phyloP scores from a whole-genome alignment of 108 stramenopile species.

The Epipyxis sp. region DNA sequence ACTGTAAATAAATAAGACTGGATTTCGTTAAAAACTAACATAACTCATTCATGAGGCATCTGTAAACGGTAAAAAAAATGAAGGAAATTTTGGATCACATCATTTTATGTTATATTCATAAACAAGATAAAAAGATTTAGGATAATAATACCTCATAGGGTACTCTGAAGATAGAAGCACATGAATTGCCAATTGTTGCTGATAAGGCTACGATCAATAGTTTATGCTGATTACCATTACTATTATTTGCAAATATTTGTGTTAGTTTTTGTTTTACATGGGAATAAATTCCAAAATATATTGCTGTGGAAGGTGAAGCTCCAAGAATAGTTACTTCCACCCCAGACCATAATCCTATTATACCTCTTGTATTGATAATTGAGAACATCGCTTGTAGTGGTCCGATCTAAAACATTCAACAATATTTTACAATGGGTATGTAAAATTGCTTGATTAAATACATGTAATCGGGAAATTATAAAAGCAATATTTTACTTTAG shows the following conservation, averaged over 20 bases:
- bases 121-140: too few relatives aligned
- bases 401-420: too few relatives aligned
- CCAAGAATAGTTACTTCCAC: slow-evolving; percentile 73
- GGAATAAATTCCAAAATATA: slow-evolving; percentile 82
- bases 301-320: slow-evolving; percentile 73
- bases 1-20: too few relatives aligned
- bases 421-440: slow-evolving; percentile 8
- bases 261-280: slow-evolving; percentile 66
- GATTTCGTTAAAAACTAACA: too few relatives aligned
- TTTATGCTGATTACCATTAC: too few relatives aligned
- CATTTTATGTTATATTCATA: too few relatives aligned
- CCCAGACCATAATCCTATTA: slow-evolving; percentile 16
- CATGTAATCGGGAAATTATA: background rate
- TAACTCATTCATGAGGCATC: too few relatives aligned
- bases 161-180: slow-evolving; percentile 81
- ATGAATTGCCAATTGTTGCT: slow-evolving; percentile 73
- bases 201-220: slow-evolving; percentile 65
- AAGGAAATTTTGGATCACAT: too few relatives aligned
- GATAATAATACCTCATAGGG: slow-evolving; percentile 93
- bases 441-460: background rate
- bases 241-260: slow-evolving; percentile 44
- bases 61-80: too few relatives aligned
- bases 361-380: background rate
- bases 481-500: background rate
- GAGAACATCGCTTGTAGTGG: background rate